Conservation (phyloP, 257 asterid genomes). For the Primulina tabacum region DNA sequence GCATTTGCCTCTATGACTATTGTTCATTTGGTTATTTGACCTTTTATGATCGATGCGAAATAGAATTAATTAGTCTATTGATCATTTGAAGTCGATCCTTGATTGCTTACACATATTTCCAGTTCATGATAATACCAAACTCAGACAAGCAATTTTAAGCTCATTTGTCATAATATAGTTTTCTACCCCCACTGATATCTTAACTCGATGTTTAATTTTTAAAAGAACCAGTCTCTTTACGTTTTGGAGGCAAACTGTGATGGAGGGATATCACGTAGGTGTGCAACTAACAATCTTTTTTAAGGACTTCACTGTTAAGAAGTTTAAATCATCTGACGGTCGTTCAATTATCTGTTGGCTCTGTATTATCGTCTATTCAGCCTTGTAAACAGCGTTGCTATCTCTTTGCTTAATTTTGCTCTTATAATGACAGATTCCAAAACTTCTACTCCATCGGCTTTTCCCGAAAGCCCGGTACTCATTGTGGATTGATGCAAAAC, state of each 20-base stretch:
- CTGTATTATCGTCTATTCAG: background rate
- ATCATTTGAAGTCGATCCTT: background rate
- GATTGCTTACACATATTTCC: background rate
- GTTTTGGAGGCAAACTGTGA: background rate
- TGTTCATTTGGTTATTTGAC: background rate
- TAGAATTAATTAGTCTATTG: background rate
- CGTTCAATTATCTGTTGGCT: background rate
- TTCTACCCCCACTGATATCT: background rate
- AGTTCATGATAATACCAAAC: background rate
- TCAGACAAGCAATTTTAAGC: background rate
- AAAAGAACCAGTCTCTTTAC: background rate
- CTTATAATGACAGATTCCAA: slow-evolving; percentile 66
- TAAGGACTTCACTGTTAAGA: background rate
- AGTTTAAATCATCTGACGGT: background rate
- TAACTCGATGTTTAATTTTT: background rate
- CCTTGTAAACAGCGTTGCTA: background rate
- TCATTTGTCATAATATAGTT: background rate
- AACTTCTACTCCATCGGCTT: slow-evolving; percentile 84
- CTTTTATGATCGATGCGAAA: too few species aligned
- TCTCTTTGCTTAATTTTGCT: slow-evolving; percentile 20
- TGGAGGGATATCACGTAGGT: too few species aligned
- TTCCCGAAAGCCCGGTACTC: slow-evolving; percentile 85
- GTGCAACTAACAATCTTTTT: background rate
- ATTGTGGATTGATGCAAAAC: slow-evolving; percentile 91
- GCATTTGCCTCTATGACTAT: background rate